Evolutionary conservation across 192 early-diverging fungal genomes (phyloP), one percentile per base, ranked within the genome.

Genomic region (Coemansia sp.): DNA sequence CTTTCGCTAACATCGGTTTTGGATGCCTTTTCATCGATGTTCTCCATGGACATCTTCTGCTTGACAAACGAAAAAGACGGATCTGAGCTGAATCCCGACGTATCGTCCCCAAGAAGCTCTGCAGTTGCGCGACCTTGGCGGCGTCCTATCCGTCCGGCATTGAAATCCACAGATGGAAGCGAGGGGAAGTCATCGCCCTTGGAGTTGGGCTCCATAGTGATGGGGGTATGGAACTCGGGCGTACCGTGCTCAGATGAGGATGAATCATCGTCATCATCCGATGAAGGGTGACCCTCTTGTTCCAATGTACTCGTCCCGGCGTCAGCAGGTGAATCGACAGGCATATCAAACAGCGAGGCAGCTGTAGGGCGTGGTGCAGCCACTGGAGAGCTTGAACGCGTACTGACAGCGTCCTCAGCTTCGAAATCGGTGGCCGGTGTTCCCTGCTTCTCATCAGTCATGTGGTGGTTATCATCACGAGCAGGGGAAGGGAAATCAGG

Each of bases 101-200:
- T 23, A 3, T 81, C 79, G 21, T 75, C 79, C 10, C 37, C 55
- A 59, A 81, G 42, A n/a, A 70, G 46, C 31, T 67, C 79, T 0
- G 63, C 74, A 1, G 79, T 72, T 4, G 66, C 70, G 1, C 79
- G 79, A 30, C 79, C 79, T 20, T 70, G 70, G 20, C 79, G 79
- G 29, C 79, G 66, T 9, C 79, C 79, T 58, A 81, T 81, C 0
- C 79, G 42, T 7, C 69, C 70, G 0, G 61, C 56, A 29, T 51
- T 63, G 55, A 64, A 56, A 5, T 57, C 55, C 9, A 31, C 28
- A 1, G 55, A 31, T 18, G 55, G 55, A 34, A 57, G 55, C 18
- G 30, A n/a, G 15, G 55, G 55, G 30, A 57, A 57, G 13, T 57
- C 55, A 21, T 57, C 55, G 30, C 6, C 55, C 16, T 34, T 57